phyloP scores from a whole-genome alignment of 345 rosid genomes.

The Pelargonium nanum region DNA sequence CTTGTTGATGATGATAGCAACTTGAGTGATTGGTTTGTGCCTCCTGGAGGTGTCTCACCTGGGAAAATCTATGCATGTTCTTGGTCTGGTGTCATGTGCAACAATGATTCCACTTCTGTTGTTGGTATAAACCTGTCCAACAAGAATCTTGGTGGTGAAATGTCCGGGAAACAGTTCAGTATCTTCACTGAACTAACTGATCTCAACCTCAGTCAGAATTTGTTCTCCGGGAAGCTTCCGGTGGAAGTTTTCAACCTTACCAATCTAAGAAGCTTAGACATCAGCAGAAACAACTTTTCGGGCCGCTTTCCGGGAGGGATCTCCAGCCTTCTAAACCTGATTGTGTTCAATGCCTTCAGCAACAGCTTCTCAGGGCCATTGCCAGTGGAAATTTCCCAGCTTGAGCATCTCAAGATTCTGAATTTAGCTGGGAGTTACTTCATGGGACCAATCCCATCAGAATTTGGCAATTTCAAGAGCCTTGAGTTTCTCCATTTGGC shows the following conservation, averaged over 20 bases:
- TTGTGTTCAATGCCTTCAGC: constrained; percentile 65
- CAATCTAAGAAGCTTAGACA: constrained; percentile 52
- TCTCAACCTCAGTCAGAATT: constrained; percentile 74
- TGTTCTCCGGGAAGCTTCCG: constrained; percentile 62
- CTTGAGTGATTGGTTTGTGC: constrained; percentile 59
- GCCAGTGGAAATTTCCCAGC: constrained; percentile 42
- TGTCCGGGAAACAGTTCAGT: constrained; percentile 38
- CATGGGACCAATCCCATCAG: constrained; percentile 62
- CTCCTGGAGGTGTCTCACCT: constrained; percentile 21
- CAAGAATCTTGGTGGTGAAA: constrained; percentile 50
- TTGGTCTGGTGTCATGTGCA: constrained; percentile 77
- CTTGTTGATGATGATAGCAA: constrained; percentile 31
- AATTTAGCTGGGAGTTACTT: constrained; percentile 95
- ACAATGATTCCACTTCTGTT: constrained; percentile 44
- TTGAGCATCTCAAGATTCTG: constrained; percentile 50
- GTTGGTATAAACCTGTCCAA: constrained; percentile 51
- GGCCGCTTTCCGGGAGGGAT: constrained; percentile 48
- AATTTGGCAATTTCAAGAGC: constrained; percentile 57
- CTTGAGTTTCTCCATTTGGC: constrained; percentile 77
- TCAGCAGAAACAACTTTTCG: constrained; percentile 82
- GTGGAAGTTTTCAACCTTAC: constrained; percentile 42
- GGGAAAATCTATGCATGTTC: constrained; percentile 44
- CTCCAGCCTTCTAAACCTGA: constrained; percentile 36
- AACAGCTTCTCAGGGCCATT: constrained; percentile 83
- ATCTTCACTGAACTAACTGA: constrained; percentile 61